Evolutionary conservation across 768 basidiomycete genomes (phyloP), one percentile per base, ranked within the genome.

Genomic region (Hygrophoropsis aurantiaca): DNA sequence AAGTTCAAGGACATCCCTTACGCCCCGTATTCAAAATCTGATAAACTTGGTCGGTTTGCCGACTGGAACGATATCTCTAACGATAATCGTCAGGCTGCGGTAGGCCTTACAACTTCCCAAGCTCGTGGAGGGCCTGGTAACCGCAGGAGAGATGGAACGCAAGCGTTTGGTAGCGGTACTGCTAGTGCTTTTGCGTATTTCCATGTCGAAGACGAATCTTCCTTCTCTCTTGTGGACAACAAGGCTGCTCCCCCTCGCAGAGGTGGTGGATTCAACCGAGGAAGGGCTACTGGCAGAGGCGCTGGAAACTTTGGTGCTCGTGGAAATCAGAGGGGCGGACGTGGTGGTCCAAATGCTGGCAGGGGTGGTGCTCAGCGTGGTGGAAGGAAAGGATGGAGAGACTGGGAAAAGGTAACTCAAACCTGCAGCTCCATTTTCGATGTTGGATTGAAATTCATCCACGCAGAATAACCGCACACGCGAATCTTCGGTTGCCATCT

Each of bases 1-100:
- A 94, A 94, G 71, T 97, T 97, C 80, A 93, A 91, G 69, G 97
- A 97, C 58, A 97, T 98, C 50, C 97, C 97, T 38, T 99, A 98
- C 63, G 94, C 95, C 1, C 94, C 94, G 4, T 98, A 91, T 78
- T 93, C 93, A 71, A 99, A 99, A 82, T 85, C 91, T 30, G 97
- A 99, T 77, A 97, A 97, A 69, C 85, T 99, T 46, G 93, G 92
- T 44, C 86, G 95, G 44, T 90, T 99, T 61, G 95, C 95, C 40
- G 95, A 99, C 74, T 99, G 95, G 94, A 91, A 92, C 68, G 90
- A 92, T 43, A 69, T 82, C 20, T 77, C 84, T 24, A 62, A 78
- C 42, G 85, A 88, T 60, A 74, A 68, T 52, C 81, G 85, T 39
- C 82, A 84, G 61, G 57, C 75, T 30, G 67, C 77, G 47, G 66